Conservation (phyloP, 129 eudicot species). For the Artemisia argyi region DNA sequence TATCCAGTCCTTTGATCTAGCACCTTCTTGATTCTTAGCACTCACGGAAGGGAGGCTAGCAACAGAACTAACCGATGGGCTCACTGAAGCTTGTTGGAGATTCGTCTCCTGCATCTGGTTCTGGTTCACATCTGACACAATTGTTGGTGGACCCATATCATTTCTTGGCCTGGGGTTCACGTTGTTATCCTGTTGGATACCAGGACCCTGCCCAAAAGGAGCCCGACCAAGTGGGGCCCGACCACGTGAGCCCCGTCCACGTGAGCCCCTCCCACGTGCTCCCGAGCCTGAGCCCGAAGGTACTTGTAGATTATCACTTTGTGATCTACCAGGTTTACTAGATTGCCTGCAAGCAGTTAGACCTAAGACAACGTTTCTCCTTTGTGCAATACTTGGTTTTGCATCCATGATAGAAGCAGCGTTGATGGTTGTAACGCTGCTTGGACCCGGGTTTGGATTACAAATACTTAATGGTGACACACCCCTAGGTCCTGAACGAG, state of each 20-base stretch:
- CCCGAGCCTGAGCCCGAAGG: slow-evolving; percentile 28
- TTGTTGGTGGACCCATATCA: slow-evolving; percentile 37
- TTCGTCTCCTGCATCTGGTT: slow-evolving; percentile 55
- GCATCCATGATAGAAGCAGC: slow-evolving; percentile 35
- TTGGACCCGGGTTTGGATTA: slow-evolving; percentile 47
- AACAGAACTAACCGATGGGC: neutral
- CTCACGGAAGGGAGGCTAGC: slow-evolving; percentile 50
- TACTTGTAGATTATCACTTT: slow-evolving; percentile 56
- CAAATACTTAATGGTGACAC: slow-evolving; percentile 47
- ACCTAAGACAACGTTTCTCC: slow-evolving; percentile 22
- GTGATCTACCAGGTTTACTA: slow-evolving; percentile 26
- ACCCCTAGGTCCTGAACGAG: slow-evolving; percentile 52
- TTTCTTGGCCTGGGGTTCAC: too few relatives aligned
- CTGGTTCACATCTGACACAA: slow-evolving; percentile 45
- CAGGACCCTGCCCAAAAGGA: too few relatives aligned
- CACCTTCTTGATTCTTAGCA: slow-evolving; percentile 53
- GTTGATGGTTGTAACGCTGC: slow-evolving; percentile 22
- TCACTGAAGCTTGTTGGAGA: slow-evolving; percentile 43
- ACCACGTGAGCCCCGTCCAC: too few relatives aligned
- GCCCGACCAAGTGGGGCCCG: too few relatives aligned
- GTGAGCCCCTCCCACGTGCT: slow-evolving; percentile 27
- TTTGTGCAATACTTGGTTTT: slow-evolving; percentile 40
- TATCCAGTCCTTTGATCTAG: slow-evolving; percentile 64
- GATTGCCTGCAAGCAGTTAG: too few relatives aligned
- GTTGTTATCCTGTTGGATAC: too few relatives aligned